Evolutionary conservation across 768 basidiomycete species (phyloP), one percentile per base, ranked within the genome.

Genomic region (Peribolospora baueri): DNA sequence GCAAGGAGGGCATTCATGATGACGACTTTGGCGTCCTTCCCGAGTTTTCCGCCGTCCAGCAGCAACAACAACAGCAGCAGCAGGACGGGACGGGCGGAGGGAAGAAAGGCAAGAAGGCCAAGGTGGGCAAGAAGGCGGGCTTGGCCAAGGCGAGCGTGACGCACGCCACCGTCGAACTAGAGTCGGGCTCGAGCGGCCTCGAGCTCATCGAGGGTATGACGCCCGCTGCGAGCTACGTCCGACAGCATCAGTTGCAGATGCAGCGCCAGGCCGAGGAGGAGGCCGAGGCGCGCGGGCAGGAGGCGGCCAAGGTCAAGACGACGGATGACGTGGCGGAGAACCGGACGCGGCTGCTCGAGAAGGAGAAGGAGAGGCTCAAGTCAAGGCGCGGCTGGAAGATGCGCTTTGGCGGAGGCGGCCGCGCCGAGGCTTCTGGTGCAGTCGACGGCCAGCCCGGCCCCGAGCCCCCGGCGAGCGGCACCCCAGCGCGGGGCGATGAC

Each of bases 81-180:
- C 25, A 25, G 52, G 54, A 47, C 52, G 57, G 56, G 7, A 51
- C 52, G 8, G 59, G 50, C 39, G 51, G 51, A 13, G 45, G 42
- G 11, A 47, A 13, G 57, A 42, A 41, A 13, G 56, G 57, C n/a
- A 64, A 64, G 60, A 60, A 64, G 51, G 63, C 64, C 52, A 65
- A 68, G 57, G 63, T 67, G 66, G 77, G 76, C 66, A 73, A 76
- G 59, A 82, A 85, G 68, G 74, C 75, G 45, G 74, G 74, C 50
- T 77, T 75, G 9, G 76, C 77, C 7, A 75, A 77, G 53, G 77
- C 86, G 2, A 74, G 76, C 54, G 75, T 91, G 13, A 81, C 82
- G 52, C 81, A 80, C 63, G 85, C 79, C 46, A 80, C 84, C 10
- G 87, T 80, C 2, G 86, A 93, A 69, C 71, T 84, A 55, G 87